phyloP scores from a whole-genome alignment of 139 green algal genomes.

The Tetratostichococcus sp. region DNA sequence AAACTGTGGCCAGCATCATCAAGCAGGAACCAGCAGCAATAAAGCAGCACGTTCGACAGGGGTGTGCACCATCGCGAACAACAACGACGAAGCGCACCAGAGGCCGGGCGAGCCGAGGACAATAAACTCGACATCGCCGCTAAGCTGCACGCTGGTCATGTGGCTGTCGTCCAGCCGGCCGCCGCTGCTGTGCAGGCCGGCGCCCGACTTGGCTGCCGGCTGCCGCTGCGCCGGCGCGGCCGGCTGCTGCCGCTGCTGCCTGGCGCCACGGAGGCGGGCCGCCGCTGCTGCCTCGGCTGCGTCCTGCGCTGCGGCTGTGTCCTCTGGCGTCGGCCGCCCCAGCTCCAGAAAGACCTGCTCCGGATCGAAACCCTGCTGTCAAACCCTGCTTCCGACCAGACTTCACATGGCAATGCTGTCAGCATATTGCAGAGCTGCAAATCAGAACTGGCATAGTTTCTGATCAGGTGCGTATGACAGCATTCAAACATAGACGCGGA shows the following conservation, averaged over 20 bases:
- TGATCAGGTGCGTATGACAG: no score
- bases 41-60: no score
- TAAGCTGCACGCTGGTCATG: constrained; percentile 10
- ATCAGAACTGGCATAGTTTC: no score
- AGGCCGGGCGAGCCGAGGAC: constrained; percentile 19
- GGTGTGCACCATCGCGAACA: no score
- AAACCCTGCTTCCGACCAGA: no score
- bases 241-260: neutral
- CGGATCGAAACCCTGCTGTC: neutral
- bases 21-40: no score
- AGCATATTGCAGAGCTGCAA: no score
- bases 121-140: constrained; percentile 10
- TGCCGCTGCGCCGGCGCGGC: neutral
- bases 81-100: no score
- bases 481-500: no score
- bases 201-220: neutral
- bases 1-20: no score
- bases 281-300: neutral
- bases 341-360: neutral
- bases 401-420: no score
- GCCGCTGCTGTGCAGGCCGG: neutral
- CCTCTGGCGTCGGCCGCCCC: neutral
- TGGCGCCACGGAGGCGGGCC: neutral
- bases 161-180: neutral
- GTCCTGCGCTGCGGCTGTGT: neutral